Evolutionary conservation across 495 filamentous ascomycete genomes (phyloP).

Genomic region (Jackrogersella minutella): DNA sequence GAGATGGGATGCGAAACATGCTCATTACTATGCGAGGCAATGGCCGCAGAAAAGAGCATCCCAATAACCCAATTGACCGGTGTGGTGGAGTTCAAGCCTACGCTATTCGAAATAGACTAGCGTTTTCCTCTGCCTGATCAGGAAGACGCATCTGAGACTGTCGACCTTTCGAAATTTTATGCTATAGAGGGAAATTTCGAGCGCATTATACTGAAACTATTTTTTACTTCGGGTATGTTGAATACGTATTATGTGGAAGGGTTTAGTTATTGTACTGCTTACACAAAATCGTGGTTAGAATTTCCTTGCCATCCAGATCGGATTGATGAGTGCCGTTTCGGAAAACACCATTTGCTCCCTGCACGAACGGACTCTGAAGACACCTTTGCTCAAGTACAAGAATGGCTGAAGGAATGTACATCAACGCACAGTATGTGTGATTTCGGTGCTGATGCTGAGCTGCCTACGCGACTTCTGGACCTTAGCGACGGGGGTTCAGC

Average conservation of each 20-base stretch:
- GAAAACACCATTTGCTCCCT: neutral
- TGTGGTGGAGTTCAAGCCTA: neutral
- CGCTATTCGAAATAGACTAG: neutral
- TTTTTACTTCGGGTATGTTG: neutral
- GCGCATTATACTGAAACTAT: neutral
- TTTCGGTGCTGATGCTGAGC: neutral
- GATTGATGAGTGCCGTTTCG: too few species aligned
- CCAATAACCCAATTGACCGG: neutral
- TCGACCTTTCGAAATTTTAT: too few species aligned
- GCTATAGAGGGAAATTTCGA: neutral
- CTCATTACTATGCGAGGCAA: neutral
- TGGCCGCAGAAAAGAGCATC: neutral
- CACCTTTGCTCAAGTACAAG: neutral
- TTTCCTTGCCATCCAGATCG: neutral
- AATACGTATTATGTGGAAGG: too few species aligned
- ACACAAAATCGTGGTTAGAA: neutral
- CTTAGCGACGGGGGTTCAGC: neutral
- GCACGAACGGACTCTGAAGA: neutral
- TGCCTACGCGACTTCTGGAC: neutral
- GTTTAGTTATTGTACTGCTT: neutral
- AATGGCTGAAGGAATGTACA: neutral
- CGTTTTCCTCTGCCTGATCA: neutral
- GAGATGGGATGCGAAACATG: neutral
- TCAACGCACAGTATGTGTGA: neutral
- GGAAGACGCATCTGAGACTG: neutral